Percentiles rank a stretch among this genome's conserved stretches.
Conservation (phyloP, 805 yeast species). For the Schwanniomyces pseudopolymorphus region DNA sequence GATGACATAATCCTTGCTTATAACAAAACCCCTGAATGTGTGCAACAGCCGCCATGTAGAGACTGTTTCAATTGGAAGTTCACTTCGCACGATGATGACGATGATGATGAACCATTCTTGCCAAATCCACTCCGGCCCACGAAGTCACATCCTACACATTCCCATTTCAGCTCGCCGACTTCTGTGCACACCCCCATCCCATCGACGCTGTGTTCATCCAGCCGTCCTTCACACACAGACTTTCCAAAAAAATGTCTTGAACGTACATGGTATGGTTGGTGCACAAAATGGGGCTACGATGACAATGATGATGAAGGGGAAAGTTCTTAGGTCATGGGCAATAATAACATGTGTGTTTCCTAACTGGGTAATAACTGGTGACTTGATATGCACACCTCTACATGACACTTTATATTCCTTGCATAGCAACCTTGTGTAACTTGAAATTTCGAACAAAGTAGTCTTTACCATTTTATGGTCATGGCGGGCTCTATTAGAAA, state of each 20-base stretch:
- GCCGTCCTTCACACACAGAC: slow-evolving; percentile 1
- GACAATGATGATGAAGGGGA: slow-evolving; percentile 13
- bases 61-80: slow-evolving; percentile 92
- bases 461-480: not conserved
- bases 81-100: slow-evolving; percentile 48
- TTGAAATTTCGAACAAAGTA: not conserved
- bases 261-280: slow-evolving; percentile 70
- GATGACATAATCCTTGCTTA: slow-evolving; percentile 72
- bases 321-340: not conserved
- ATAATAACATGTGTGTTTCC: not conserved
- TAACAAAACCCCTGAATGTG: slow-evolving; percentile 76
- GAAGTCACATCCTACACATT: slow-evolving; percentile 5
- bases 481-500: not conserved
- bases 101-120: slow-evolving; percentile 34
- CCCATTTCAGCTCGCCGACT: not conserved
- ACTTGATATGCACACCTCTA: not conserved
- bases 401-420: not conserved
- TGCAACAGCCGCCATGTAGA: slow-evolving; percentile 74
- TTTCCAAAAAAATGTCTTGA: slow-evolving; percentile 48
- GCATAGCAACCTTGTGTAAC: slow-evolving; percentile 1
- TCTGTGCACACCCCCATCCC: not conserved
- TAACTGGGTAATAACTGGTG: not conserved
- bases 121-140: slow-evolving; percentile 39
- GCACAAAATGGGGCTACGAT: slow-evolving; percentile 46
- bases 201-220: slow-evolving; percentile 3